A percentile compares a stretch with the other conserved stretches of the same genome.
phyloP scores from a whole-genome alignment of 2,329 filamentous ascomycete species.

The Penicillium hesseltinei region DNA sequence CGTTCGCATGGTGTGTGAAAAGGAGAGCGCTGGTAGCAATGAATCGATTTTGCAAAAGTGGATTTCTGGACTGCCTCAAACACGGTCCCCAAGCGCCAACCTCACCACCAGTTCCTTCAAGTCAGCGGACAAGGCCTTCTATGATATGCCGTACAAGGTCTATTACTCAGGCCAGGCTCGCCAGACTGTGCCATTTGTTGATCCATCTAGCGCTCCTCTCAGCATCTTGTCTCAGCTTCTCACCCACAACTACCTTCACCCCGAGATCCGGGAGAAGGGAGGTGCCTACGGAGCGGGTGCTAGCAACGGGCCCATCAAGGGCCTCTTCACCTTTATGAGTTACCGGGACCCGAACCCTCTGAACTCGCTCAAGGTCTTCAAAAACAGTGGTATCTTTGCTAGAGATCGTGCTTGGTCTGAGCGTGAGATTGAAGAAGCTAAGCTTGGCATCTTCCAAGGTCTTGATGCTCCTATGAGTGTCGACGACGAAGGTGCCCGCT shows the following conservation, averaged over 20 bases:
- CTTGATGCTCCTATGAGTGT: slow-evolving; percentile 87
- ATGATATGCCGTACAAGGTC: slow-evolving; percentile 93
- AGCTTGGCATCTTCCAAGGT: slow-evolving; percentile 88
- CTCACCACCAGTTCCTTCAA: slow-evolving; percentile 29
- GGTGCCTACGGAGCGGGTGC: slow-evolving; percentile 94
- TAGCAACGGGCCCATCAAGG: slow-evolving; percentile 74
- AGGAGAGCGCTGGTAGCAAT: slow-evolving; percentile 69
- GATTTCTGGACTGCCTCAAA: slow-evolving; percentile 58
- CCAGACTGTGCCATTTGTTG: slow-evolving; percentile 79
- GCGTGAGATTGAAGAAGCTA: slow-evolving; percentile 89
- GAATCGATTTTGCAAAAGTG: slow-evolving; percentile 69
- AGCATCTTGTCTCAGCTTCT: slow-evolving; percentile 88
- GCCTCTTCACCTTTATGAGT: slow-evolving; percentile 90
- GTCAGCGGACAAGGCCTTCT: slow-evolving; percentile 70
- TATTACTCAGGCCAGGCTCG: slow-evolving; percentile 86
- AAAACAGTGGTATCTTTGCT: slow-evolving; percentile 78
- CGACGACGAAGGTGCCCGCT: slow-evolving; percentile 79
- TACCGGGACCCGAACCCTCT: slow-evolving; percentile 95
- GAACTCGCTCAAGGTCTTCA: slow-evolving; percentile 84
- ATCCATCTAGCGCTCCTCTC: slow-evolving; percentile 71
- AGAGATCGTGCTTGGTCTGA: slow-evolving; percentile 76
- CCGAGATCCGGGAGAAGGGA: slow-evolving; percentile 96
- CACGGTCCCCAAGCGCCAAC: slow-evolving; percentile 38
- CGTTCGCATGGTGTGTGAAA: slow-evolving; percentile 80
- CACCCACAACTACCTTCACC: slow-evolving; percentile 94